These are phyloP conservation scores for Clarireedia hainanense DNA, from an alignment of 2,329 filamentous ascomycete species.

Conservation along the genomic window DNA sequence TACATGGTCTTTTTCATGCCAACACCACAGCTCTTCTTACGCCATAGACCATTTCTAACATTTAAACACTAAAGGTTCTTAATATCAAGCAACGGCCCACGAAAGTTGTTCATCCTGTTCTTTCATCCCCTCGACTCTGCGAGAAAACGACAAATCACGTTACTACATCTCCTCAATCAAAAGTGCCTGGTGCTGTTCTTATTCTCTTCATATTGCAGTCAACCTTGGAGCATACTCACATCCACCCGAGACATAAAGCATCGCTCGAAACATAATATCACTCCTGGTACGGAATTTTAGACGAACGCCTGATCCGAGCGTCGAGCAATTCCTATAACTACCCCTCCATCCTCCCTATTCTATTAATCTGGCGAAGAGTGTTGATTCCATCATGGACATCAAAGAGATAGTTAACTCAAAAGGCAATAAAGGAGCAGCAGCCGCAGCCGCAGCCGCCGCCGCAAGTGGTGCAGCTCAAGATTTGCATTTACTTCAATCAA, in stretches of 20 bases:
- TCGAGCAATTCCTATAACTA: slow-evolving; percentile 20
- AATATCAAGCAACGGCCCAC: slow-evolving; percentile 1
- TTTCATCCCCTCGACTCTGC: not conserved
- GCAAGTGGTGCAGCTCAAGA: slow-evolving; percentile 25
- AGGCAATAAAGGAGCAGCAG: slow-evolving; percentile 24
- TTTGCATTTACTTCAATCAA: slow-evolving; percentile 29
- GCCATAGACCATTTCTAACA: slow-evolving; percentile 8
- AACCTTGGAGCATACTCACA: slow-evolving; percentile 14
- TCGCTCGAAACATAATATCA: slow-evolving; percentile 17
- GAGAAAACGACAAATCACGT: not conserved
- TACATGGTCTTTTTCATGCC: slow-evolving; percentile 11
- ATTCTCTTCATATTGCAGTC: slow-evolving; percentile 12
- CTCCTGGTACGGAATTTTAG: slow-evolving; percentile 17
- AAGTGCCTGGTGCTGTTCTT: not conserved
- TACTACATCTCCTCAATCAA: not conserved
- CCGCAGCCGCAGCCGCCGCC: slow-evolving; percentile 24
- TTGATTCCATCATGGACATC: slow-evolving; percentile 27
- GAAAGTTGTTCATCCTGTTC: not conserved
- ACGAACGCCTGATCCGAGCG: slow-evolving; percentile 29
- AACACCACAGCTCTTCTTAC: slow-evolving; percentile 4
- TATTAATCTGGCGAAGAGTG: not conserved
- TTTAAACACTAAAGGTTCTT: slow-evolving; percentile 5
- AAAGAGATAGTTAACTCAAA: slow-evolving; percentile 32
- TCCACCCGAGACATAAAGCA: slow-evolving; percentile 24
- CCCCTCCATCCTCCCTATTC: slow-evolving; percentile 7